Percentiles rank a stretch among this genome's conserved stretches.
Conservation (phyloP, 2,329 filamentous ascomycete species). For the Ophiocordyceps camponoti-rufipedis region DNA sequence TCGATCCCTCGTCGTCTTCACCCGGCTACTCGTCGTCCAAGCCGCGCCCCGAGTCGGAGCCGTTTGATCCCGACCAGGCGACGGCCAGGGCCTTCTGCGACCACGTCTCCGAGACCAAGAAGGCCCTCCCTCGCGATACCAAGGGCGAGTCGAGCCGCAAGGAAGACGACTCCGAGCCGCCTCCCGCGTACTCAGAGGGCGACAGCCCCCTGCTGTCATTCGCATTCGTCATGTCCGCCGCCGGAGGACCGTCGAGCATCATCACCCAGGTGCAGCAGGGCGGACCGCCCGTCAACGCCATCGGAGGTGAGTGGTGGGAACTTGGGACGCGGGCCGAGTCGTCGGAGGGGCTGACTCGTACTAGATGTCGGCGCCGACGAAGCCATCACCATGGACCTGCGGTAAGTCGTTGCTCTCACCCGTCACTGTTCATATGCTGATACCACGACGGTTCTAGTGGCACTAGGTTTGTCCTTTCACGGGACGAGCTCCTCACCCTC, state of each 20-base stretch:
- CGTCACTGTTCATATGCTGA: constrained; percentile 7
- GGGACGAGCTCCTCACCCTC: constrained; percentile 86
- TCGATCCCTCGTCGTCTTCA: constrained; percentile 22
- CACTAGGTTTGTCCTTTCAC: constrained; percentile 79
- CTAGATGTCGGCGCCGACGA: constrained; percentile 73
- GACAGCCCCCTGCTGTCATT: constrained; percentile 84
- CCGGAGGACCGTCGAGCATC: constrained; percentile 92
- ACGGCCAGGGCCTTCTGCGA: constrained; percentile 25
- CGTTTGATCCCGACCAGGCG: constrained; percentile 17
- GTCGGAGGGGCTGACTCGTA: not conserved
- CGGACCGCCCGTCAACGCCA: constrained; percentile 71
- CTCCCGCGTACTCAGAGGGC: constrained; percentile 90
- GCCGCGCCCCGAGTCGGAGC: constrained; percentile 19
- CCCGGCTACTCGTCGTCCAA: constrained; percentile 30
- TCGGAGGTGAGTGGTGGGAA: constrained; percentile 47
- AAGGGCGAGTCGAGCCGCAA: constrained; percentile 63
- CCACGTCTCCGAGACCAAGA: constrained; percentile 58
- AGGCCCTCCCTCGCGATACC: constrained; percentile 62
- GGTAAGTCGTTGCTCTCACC: constrained; percentile 35
- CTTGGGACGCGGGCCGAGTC: not conserved
- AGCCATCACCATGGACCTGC: constrained; percentile 83
- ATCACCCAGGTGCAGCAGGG: constrained; percentile 98
- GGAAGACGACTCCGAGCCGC: constrained; percentile 73
- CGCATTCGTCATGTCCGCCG: constrained; percentile 92
- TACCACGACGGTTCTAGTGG: constrained; percentile 42